Conservation (phyloP, 768 basidiomycete species). For the Lentinula raphanica region DNA sequence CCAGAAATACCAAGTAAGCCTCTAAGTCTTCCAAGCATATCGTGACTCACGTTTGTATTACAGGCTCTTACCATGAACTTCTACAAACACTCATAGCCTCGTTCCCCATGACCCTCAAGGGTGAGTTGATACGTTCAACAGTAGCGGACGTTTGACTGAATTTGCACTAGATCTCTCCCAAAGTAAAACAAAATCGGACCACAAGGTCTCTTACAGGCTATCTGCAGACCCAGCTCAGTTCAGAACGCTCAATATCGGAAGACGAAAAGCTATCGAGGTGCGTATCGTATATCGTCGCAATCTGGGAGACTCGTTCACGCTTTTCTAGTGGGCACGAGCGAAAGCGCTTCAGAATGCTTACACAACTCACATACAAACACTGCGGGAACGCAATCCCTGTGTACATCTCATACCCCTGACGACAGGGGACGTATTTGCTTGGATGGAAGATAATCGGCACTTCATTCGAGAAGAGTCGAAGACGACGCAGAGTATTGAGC, state of each 20-base stretch:
- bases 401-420: slow-evolving; percentile 24
- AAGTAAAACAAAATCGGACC: neutral
- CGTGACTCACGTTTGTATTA: too few relatives aligned
- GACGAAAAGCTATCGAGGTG: slow-evolving; percentile 30
- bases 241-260: slow-evolving; percentile 32
- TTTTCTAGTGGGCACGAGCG: slow-evolving; percentile 41
- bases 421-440: slow-evolving; percentile 39
- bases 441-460: slow-evolving; percentile 38
- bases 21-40: neutral
- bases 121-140: slow-evolving; percentile 17
- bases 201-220: slow-evolving; percentile 35
- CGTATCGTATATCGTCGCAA: neutral
- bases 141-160: neutral
- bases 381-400: slow-evolving; percentile 3
- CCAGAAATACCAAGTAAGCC: neutral
- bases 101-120: slow-evolving; percentile 41
- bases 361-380: slow-evolving; percentile 13
- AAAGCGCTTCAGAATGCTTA: slow-evolving; percentile 41
- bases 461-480: slow-evolving; percentile 23
- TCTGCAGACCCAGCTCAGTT: slow-evolving; percentile 29
- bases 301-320: neutral
- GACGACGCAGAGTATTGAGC: neutral
- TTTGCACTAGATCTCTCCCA: neutral
- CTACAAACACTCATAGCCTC: slow-evolving; percentile 27
- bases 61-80: slow-evolving; percentile 18